Evolutionary conservation across 495 filamentous ascomycete genomes (phyloP).

Genomic region (Penicillium waksmanii): DNA sequence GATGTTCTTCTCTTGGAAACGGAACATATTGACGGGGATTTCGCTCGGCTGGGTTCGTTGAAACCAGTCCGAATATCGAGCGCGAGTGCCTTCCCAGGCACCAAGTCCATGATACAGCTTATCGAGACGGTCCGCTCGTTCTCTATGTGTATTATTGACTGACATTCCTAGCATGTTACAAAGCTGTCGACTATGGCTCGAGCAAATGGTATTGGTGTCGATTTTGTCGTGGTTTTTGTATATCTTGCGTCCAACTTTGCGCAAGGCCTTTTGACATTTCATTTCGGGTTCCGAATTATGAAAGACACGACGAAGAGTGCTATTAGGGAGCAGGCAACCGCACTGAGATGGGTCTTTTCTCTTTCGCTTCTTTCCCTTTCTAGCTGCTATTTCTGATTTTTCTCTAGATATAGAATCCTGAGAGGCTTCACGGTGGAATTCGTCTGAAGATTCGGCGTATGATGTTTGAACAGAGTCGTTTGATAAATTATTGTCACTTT

Average conservation of each 20-base stretch:
- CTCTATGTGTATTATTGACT: background rate
- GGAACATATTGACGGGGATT: background rate
- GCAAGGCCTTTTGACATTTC: background rate
- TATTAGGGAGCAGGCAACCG: background rate
- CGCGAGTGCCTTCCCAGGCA: background rate
- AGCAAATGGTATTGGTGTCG: background rate
- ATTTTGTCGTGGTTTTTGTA: background rate
- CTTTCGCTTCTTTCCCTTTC: background rate
- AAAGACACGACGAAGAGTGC: background rate
- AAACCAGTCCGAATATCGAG: background rate
- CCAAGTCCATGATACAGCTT: background rate
- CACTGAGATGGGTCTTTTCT: background rate
- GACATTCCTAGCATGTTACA: background rate
- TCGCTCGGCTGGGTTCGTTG: background rate
- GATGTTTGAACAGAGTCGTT: background rate
- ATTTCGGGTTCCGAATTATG: background rate
- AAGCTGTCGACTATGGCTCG: background rate
- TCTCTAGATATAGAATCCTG: background rate
- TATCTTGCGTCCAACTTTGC: background rate
- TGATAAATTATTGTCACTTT: background rate
- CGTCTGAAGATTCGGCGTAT: background rate
- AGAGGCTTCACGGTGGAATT: background rate
- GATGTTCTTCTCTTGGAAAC: background rate
- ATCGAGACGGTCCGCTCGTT: background rate
- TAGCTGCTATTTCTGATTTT: background rate